Evolutionary conservation across 148 eudicot species (phyloP).

Genomic region (Suaeda aralocaspica): DNA sequence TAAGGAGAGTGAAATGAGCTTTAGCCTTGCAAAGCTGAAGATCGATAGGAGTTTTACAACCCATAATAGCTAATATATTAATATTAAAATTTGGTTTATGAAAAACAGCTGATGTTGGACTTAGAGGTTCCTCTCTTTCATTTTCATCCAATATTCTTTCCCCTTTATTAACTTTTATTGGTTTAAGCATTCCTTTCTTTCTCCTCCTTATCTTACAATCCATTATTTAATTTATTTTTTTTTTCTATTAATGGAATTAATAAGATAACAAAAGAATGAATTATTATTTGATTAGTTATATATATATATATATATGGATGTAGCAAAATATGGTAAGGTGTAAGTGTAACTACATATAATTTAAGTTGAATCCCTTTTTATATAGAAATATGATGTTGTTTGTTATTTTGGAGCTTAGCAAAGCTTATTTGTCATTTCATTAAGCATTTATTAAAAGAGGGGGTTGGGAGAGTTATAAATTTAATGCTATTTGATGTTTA

Average conservation of each 20-base stretch:
- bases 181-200: constrained; percentile 35
- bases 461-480: background rate
- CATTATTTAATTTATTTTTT: constrained; percentile 4
- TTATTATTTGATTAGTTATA: too few species aligned
- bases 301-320: too few species aligned
- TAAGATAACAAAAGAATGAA: background rate
- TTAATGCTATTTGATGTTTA: background rate
- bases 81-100: constrained; percentile 34
- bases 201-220: constrained; percentile 31
- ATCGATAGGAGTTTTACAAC: constrained; percentile 26
- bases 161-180: constrained; percentile 28
- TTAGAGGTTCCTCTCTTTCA: constrained; percentile 38
- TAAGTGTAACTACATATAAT: background rate
- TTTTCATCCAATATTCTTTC: constrained; percentile 22
- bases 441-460: constrained; percentile 3
- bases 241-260: background rate
- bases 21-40: constrained; percentile 27
- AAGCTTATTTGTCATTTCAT: constrained; percentile 18
- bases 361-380: background rate
- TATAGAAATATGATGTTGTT: background rate
- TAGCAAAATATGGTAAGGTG: background rate
- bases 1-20: constrained; percentile 32
- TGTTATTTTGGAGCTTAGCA: constrained; percentile 13
- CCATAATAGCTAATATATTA: constrained; percentile 36
- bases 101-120: constrained; percentile 39